Conservation (phyloP, 257 asterid genomes). For the Echium plantagineum region DNA sequence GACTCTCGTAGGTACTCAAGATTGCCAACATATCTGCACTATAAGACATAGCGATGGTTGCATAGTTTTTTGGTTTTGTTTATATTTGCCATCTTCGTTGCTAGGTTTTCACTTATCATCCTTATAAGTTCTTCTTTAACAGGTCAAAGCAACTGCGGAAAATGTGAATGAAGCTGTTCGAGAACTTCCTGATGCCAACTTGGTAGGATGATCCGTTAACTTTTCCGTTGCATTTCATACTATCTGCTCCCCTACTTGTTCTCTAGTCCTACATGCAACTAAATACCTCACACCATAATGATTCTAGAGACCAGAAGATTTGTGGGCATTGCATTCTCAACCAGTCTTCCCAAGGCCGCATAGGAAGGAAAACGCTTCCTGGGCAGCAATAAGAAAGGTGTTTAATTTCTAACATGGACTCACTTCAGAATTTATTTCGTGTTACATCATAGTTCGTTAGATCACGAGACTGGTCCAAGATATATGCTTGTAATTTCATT, state of each 20-base stretch:
- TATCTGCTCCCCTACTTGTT: not conserved
- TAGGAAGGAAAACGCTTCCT: conserved; percentile 44
- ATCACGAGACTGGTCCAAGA: not conserved
- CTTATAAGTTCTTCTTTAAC: conserved; percentile 2
- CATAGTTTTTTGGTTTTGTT: not conserved
- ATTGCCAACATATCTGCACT: no score
- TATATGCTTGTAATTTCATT: not conserved
- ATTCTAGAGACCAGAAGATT: conserved; percentile 83
- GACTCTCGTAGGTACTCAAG: no score
- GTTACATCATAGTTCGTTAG: not conserved
- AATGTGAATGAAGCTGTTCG: conserved; percentile 92
- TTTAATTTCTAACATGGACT: conserved; percentile 2
- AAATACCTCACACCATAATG: conserved; percentile 17
- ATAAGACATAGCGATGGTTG: no score
- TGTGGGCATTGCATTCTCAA: conserved; percentile 85
- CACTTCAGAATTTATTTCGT: not conserved
- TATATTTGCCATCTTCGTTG: not conserved
- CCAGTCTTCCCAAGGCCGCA: conserved; percentile 85
- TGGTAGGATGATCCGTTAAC: conserved; percentile 86
- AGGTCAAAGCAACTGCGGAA: conserved; percentile 99
- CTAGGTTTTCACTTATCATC: not conserved
- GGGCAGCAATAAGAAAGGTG: conserved; percentile 88
- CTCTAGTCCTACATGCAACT: conserved; percentile 13
- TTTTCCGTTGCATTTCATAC: conserved; percentile 19
- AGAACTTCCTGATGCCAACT: conserved; percentile 99